Conservation (phyloP, 176 grass and related monocot species). For the Musa troglodytarum region DNA sequence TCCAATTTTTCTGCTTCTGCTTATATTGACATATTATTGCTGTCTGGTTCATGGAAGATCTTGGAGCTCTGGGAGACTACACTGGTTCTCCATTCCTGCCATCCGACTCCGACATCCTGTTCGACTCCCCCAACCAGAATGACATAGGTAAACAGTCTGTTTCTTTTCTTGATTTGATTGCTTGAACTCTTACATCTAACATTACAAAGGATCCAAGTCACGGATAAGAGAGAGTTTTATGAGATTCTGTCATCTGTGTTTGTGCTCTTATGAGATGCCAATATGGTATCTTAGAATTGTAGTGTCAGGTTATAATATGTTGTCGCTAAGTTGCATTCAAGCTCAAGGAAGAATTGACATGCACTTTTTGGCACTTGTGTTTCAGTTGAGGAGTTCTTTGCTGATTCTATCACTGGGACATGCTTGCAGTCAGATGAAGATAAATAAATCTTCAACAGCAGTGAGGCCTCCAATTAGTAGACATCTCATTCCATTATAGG, state of each 20-base stretch:
- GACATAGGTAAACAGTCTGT: constrained; percentile 63
- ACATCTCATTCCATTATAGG: too few relatives aligned
- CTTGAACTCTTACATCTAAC: not conserved
- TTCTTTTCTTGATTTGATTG: not conserved
- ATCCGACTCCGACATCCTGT: constrained; percentile 72
- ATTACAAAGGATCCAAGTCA: not conserved
- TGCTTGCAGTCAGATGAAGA: constrained; percentile 28
- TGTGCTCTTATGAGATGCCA: not conserved
- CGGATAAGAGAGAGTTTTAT: not conserved
- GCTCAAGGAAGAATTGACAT: not conserved
- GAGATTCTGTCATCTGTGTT: too few relatives aligned
- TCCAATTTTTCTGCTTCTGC: not conserved
- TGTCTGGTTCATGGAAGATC: constrained; percentile 34
- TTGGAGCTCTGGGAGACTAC: constrained; percentile 74
- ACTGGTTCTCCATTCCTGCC: constrained; percentile 77
- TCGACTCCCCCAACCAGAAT: constrained; percentile 78
- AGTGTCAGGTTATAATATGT: not conserved
- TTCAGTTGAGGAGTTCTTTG: constrained; percentile 72
- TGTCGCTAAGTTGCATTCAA: not conserved
- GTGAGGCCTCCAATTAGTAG: too few relatives aligned
- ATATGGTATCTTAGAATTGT: not conserved
- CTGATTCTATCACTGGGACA: constrained; percentile 54
- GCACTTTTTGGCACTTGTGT: not conserved
- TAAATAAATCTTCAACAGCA: too few relatives aligned
- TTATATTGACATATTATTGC: not conserved